Percentiles rank a stretch among this genome's conserved stretches.
phyloP scores from a whole-genome alignment of 495 filamentous ascomycete genomes.

The Eremomyces bilateralis region DNA sequence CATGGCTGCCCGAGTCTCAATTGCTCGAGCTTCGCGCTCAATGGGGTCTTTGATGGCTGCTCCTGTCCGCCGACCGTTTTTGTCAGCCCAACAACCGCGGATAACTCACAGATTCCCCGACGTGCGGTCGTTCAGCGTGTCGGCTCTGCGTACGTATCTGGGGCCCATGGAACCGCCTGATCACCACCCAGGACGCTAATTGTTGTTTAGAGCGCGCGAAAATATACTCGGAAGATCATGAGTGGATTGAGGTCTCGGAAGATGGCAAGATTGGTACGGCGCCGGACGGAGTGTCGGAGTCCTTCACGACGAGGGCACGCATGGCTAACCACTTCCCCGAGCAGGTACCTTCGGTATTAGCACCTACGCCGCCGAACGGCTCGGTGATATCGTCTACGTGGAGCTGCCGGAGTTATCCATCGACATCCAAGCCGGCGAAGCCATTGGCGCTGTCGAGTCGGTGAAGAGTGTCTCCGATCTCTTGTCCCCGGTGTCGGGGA shows the following conservation, averaged over 20 bases:
- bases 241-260: constrained; percentile 77
- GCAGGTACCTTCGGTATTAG: constrained; percentile 71
- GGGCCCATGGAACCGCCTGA: too few relatives aligned
- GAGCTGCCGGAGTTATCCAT: constrained; percentile 56
- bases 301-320: background rate
- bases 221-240: constrained; percentile 92
- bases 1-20: constrained; percentile 13
- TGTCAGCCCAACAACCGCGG: too few relatives aligned
- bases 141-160: too few relatives aligned
- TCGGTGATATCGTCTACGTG: constrained; percentile 93
- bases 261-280: constrained; percentile 42
- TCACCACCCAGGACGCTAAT: too few relatives aligned
- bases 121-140: too few relatives aligned
- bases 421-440: constrained; percentile 45
- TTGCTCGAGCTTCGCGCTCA: constrained; percentile 9
- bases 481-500: constrained; percentile 64
- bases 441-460: constrained; percentile 86
- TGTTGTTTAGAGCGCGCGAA: too few relatives aligned
- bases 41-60: constrained; percentile 7
- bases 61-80: too few relatives aligned
- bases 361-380: constrained; percentile 65
- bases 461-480: constrained; percentile 97
- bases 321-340: constrained; percentile 2
- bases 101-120: too few relatives aligned
- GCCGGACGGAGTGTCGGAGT: background rate